phyloP scores from a whole-genome alignment of 352 stramenopile genomes.

The Phytophthora fragariae region DNA sequence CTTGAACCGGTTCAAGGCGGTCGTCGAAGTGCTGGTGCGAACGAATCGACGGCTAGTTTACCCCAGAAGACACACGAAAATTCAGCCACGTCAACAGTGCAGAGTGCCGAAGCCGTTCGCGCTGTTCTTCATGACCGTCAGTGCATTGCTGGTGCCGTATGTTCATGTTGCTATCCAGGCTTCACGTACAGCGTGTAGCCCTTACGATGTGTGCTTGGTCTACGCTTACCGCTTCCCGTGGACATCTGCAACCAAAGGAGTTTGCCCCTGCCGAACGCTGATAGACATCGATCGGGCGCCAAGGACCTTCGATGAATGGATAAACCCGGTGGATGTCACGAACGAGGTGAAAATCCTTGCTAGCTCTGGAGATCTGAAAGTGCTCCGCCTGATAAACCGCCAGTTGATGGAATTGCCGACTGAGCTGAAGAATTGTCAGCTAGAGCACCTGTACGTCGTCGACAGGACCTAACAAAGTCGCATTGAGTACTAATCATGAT shows the following conservation, averaged over 20 bases:
- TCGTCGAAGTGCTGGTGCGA: constrained; percentile 26
- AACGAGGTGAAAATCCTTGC: constrained; percentile 35
- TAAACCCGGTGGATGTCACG: constrained; percentile 31
- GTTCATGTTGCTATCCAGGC: constrained; percentile 25
- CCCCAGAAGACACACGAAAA: constrained; percentile 30
- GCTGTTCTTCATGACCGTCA: constrained; percentile 25
- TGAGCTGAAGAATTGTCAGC: constrained; percentile 38
- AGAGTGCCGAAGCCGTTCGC: constrained; percentile 32
- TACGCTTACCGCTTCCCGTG: constrained; percentile 36
- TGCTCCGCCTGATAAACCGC: constrained; percentile 54
- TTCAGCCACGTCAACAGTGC: constrained; percentile 13
- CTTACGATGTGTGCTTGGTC: constrained; percentile 31
- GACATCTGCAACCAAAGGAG: constrained; percentile 3
- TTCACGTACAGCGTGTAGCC: constrained; percentile 17
- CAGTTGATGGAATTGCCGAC: constrained; percentile 29
- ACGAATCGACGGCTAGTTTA: constrained; percentile 35
- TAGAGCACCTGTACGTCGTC: constrained; percentile 52
- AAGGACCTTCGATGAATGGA: constrained; percentile 37
- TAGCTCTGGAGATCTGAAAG: constrained; percentile 38
- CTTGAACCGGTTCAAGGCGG: constrained; percentile 29
- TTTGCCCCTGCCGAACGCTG: constrained; percentile 49
- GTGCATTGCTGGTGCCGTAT: constrained; percentile 25
- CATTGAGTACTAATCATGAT: neutral
- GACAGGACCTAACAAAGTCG: neutral
- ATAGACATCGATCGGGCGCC: constrained; percentile 36